Conservation (phyloP, 2,329 filamentous ascomycete species). For the Hortaea sp. region DNA sequence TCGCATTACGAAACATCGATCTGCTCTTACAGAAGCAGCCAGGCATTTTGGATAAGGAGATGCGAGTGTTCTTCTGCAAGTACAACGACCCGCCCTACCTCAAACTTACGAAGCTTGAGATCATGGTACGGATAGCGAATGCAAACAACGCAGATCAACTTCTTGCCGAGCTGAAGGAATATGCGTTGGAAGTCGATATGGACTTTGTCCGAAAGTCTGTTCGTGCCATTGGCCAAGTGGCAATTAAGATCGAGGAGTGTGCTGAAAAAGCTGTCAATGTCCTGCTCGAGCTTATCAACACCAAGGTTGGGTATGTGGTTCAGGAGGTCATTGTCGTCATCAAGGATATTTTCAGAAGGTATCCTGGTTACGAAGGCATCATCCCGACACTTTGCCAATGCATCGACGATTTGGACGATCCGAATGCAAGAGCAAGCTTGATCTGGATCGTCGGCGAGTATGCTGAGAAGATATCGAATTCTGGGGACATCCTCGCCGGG, state of each 20-base stretch:
- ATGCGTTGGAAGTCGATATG: constrained; percentile 97
- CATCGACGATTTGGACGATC: constrained; percentile 94
- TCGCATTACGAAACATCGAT: constrained; percentile 91
- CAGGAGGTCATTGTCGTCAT: constrained; percentile 98
- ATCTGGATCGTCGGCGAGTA: constrained; percentile 99
- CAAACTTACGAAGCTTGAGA: constrained; percentile 94
- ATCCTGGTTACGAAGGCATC: constrained; percentile 94
- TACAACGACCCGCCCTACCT: constrained; percentile 98
- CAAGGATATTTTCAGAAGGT: constrained; percentile 96
- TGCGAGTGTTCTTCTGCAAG: constrained; percentile 99
- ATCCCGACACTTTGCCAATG: constrained; percentile 94
- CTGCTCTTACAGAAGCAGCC: constrained; percentile 90
- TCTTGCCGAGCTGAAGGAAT: constrained; percentile 89
- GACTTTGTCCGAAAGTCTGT: constrained; percentile 92
- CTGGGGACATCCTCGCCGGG: constrained; percentile 81
- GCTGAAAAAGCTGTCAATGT: constrained; percentile 95
- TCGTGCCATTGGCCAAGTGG: constrained; percentile 92
- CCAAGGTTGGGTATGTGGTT: constrained; percentile 97
- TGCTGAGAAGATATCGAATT: constrained; percentile 97
- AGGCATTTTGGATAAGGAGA: constrained; percentile 92
- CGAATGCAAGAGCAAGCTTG: constrained; percentile 75
- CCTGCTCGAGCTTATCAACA: constrained; percentile 85
- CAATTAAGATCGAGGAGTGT: constrained; percentile 94
- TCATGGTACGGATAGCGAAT: constrained; percentile 98
- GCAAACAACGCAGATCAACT: constrained; percentile 94